Base-by-base conservation (phyloP, 2,329 filamentous ascomycete genomes). In the Trichoderma hamatum region DNA sequence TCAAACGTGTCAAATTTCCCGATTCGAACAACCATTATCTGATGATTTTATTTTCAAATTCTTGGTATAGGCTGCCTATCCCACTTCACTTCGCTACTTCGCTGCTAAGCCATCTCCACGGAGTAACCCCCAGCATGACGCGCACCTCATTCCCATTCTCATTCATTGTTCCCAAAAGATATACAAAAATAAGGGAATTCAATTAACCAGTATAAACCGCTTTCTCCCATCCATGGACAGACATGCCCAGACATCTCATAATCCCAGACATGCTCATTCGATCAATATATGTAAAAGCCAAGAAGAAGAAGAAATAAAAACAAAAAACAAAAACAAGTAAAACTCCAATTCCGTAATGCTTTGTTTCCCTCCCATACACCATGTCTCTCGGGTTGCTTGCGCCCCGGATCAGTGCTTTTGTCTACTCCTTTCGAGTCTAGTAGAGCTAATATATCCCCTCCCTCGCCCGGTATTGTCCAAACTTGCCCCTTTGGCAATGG, bases 311-410 rank as follows among this genome's bases (percentile, higher is more conserved):
- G 6, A 30, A n/a, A n/a, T n/a, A n/a, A n/a, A 3, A 30, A 30
- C 1, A 24, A 11, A 5, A 11, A 49, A 13, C 19, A 49, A 5
- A 5, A 49, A 2, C 11, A 24, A 13, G 4, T 2, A 11, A 24
- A 58, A 67, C 39, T 28, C 63, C 54, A 46, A 65, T 43, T 69
- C 67, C 59, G 49, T 32, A 26, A 64, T 64, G 60, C 67, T 36
- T 56, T 43, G n/a, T 49, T 24, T n/a, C 39, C 58, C 11, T 52
- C 65, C 24, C 36, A 30, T 58, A 67, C 26, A 32, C 32, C 11
- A 52, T 30, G 13, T 67, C 32, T 24, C 39, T 7, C 39, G 56
- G 32, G 46, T 13, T 61, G 56, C 65, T 61, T 36, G 56, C 55
- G 65, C 62, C 54, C 62, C 55, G 30, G 46, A 67, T 67, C 46